Evolutionary conservation across 768 basidiomycete genomes (phyloP), one percentile per base, ranked within the genome.

Genomic region (Leccinum uliginosum): DNA sequence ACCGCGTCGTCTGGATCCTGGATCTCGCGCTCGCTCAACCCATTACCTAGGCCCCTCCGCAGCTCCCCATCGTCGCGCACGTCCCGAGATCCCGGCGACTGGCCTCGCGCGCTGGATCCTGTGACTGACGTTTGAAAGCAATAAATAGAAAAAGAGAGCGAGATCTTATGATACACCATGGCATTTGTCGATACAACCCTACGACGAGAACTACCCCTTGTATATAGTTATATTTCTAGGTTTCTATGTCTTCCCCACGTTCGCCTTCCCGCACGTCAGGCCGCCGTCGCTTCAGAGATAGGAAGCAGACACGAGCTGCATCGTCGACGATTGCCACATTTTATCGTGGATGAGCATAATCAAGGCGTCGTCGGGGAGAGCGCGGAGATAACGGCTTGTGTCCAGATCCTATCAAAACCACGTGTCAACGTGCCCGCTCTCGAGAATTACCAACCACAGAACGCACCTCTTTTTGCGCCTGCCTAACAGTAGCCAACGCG

Each of bases 51-150:
- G n/a, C n/a, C n/a, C n/a, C n/a, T 3, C 17, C 17, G 15, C 60
- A 93, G 88, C 65, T 94, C 11, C 89, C 93, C 5, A 82, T 93
- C 56, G 88, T 84, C 5, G 85, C 87, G 0, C 80, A 85, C 69
- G 81, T 92, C 46, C 84, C 90, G 1, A 63, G 68, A 50, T 15
- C 14, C 15, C 1, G 19, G 27, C 1, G 57, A 40, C 17, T 54
- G 62, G 56, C 58, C 60, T 6, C 17, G 11, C 10, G 15, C 27
- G n/a, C 45, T 77, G 6, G 67, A 64, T 14, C 46, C 63, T 2
- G 61, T 53, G 8, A 64, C 63, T 21, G 48, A 49, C 48, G 48
- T 30, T n/a, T 49, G 17, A 49, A n/a, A n/a, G n/a, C n/a, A n/a
- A n/a, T n/a, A n/a, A n/a, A n/a, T n/a, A n/a, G n/a, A n/a, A n/a